These are phyloP conservation scores for Neonectria faginata DNA, from an alignment of 2,329 filamentous ascomycete genomes.

Conservation along the genomic window DNA sequence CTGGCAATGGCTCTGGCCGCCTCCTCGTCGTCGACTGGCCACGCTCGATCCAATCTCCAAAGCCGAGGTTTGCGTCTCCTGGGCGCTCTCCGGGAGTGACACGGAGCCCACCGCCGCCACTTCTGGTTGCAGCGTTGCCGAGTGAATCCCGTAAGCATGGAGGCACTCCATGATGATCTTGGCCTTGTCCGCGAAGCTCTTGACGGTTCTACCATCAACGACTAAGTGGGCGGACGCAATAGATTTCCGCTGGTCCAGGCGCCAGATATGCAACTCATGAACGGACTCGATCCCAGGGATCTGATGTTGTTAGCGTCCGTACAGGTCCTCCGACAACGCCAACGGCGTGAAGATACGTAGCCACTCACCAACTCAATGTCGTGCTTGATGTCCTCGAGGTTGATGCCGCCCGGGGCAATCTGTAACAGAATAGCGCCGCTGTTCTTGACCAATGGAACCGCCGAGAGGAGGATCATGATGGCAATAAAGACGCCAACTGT, in stretches of 20 bases:
- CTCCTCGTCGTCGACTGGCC: slow-evolving; percentile 37
- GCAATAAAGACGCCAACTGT: slow-evolving; percentile 76
- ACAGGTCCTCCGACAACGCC: neutral
- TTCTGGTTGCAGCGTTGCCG: slow-evolving; percentile 77
- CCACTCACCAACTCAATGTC: slow-evolving; percentile 71
- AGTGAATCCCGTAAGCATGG: slow-evolving; percentile 80
- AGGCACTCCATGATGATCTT: slow-evolving; percentile 75
- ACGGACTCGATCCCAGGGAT: slow-evolving; percentile 75
- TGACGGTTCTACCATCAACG: slow-evolving; percentile 67
- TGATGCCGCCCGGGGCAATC: slow-evolving; percentile 70
- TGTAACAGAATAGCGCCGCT: slow-evolving; percentile 76
- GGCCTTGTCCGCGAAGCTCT: slow-evolving; percentile 70
- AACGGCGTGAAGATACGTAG: neutral
- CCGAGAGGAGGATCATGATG: slow-evolving; percentile 76
- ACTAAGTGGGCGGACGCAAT: slow-evolving; percentile 78
- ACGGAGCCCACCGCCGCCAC: slow-evolving; percentile 32
- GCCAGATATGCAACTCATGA: slow-evolving; percentile 81
- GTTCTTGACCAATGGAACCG: slow-evolving; percentile 70
- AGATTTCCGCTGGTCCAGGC: slow-evolving; percentile 75
- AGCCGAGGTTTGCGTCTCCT: slow-evolving; percentile 25
- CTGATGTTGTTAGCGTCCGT: slow-evolving; percentile 51
- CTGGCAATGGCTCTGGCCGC: slow-evolving; percentile 56
- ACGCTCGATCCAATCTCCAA: slow-evolving; percentile 24
- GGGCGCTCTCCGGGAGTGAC: slow-evolving; percentile 24
- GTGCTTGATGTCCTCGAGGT: slow-evolving; percentile 72